These are phyloP conservation scores for Pleurotus citrinopileatus DNA, from an alignment of 768 basidiomycete genomes.

Conservation along the genomic window DNA sequence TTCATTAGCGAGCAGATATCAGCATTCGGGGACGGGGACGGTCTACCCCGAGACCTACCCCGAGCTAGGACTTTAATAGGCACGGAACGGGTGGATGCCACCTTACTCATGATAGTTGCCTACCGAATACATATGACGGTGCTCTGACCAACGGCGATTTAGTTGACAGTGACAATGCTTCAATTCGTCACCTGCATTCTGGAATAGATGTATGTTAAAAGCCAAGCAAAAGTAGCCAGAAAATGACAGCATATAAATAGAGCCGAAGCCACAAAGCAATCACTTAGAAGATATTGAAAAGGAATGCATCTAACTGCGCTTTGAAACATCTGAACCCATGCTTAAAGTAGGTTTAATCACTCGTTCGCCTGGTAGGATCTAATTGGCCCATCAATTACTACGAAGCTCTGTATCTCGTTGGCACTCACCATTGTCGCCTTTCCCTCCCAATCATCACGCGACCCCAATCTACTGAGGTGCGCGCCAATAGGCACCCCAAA, in stretches of 20 bases:
- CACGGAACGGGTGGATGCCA: no score
- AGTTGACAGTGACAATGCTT: no score
- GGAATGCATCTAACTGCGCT: neutral
- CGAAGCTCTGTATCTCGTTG: neutral
- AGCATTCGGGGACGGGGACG: neutral
- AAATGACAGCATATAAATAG: no score
- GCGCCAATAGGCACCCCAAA: constrained; percentile 4
- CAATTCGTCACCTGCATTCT: no score
- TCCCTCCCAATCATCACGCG: neutral
- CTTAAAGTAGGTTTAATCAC: neutral
- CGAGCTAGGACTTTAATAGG: neutral
- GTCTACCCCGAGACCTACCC: no score
- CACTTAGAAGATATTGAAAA: no score
- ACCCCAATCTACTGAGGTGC: neutral
- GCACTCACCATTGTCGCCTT: constrained; percentile 1
- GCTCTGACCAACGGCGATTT: no score
- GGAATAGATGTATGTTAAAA: no score
- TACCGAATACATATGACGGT: no score
- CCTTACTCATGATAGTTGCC: no score
- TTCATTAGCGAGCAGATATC: neutral
- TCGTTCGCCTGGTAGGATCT: neutral
- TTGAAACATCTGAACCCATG: neutral
- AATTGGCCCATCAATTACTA: neutral
- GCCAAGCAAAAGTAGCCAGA: no score
- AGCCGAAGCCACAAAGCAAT: no score